These are phyloP conservation scores for Xylaria scruposa DNA, from an alignment of 495 filamentous ascomycete genomes.

Conservation along the genomic window DNA sequence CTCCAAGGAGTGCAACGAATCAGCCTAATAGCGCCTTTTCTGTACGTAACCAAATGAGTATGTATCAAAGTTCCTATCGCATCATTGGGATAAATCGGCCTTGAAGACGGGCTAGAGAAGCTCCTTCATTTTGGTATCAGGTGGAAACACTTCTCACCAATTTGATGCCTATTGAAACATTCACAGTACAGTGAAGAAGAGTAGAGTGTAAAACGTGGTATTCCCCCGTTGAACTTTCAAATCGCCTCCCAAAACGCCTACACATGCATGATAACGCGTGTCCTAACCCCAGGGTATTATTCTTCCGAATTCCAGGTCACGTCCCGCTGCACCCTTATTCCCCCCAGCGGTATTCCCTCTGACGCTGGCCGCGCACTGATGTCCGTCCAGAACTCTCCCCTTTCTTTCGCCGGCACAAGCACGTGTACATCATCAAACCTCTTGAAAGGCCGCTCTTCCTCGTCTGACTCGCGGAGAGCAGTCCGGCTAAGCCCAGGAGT, in stretches of 20 bases:
- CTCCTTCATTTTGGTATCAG: not conserved
- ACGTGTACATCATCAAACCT: slow-evolving; percentile 14
- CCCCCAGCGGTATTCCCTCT: not conserved
- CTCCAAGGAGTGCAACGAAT: not conserved
- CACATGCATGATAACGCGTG: slow-evolving; percentile 13
- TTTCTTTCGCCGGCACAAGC: slow-evolving; percentile 22
- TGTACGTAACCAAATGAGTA: not conserved
- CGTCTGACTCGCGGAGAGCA: slow-evolving; percentile 25
- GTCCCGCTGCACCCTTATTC: slow-evolving; percentile 26
- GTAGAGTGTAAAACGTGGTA: slow-evolving; percentile 1
- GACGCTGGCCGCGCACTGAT: slow-evolving; percentile 27
- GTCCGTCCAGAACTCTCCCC: slow-evolving; percentile 25
- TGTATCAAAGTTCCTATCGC: not conserved
- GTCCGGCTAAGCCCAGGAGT: slow-evolving; percentile 4
- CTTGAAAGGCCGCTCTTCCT: slow-evolving; percentile 22
- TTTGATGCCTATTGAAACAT: not conserved
- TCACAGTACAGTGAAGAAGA: slow-evolving; percentile 1
- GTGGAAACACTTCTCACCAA: not conserved
- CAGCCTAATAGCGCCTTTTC: not conserved
- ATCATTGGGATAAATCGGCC: not conserved
- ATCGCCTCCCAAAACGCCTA: not conserved
- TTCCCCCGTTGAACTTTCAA: not conserved
- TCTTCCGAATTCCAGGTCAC: slow-evolving; percentile 25
- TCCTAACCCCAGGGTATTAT: not conserved
- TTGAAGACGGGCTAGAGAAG: not conserved